Evolutionary conservation across 2,329 filamentous ascomycete genomes (phyloP).

Genomic region (Aspergillus chevalieri): DNA sequence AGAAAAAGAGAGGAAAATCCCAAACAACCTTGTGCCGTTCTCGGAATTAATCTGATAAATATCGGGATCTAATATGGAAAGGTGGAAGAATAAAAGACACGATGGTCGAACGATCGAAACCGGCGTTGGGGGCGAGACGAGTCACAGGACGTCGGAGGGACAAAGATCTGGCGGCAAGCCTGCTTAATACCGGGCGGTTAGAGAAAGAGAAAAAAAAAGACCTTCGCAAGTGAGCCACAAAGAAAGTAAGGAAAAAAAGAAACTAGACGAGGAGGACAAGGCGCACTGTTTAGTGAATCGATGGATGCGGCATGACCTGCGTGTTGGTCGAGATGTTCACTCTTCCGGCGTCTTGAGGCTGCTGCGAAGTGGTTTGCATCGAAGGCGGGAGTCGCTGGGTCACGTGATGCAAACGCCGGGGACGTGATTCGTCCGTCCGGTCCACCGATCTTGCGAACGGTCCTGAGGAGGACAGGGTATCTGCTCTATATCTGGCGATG

Average conservation of each 20-base stretch:
- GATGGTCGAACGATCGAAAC: conserved; percentile 18
- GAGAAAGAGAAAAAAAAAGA: conserved; percentile 4
- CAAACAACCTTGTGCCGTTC: conserved; percentile 6
- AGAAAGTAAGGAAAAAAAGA: conserved; percentile 1
- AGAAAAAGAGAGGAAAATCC: conserved; percentile 7
- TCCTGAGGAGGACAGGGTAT: too few relatives aligned
- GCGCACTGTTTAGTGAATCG: conserved; percentile 8
- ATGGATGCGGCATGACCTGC: conserved; percentile 12
- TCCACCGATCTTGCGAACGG: too few relatives aligned
- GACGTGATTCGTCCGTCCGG: conserved; percentile 19
- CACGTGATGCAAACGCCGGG: conserved; percentile 24
- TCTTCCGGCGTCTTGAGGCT: conserved; percentile 18
- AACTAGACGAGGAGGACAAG: conserved; percentile 5
- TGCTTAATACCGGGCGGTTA: conserved; percentile 8
- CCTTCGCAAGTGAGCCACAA: conserved; percentile 2
- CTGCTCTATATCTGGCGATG: too few relatives aligned
- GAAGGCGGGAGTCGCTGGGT: conserved; percentile 31
- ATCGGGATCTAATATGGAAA: neutral
- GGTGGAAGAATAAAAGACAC: neutral
- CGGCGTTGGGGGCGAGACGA: conserved; percentile 12
- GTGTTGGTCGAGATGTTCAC: conserved; percentile 19
- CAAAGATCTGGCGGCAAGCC: conserved; percentile 10
- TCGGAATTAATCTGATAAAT: conserved; percentile 4
- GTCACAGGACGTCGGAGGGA: conserved; percentile 18
- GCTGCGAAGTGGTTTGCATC: conserved; percentile 33